Evolutionary conservation across 1,139 yeast genomes (phyloP).

Genomic region (Zygoascus sp.): DNA sequence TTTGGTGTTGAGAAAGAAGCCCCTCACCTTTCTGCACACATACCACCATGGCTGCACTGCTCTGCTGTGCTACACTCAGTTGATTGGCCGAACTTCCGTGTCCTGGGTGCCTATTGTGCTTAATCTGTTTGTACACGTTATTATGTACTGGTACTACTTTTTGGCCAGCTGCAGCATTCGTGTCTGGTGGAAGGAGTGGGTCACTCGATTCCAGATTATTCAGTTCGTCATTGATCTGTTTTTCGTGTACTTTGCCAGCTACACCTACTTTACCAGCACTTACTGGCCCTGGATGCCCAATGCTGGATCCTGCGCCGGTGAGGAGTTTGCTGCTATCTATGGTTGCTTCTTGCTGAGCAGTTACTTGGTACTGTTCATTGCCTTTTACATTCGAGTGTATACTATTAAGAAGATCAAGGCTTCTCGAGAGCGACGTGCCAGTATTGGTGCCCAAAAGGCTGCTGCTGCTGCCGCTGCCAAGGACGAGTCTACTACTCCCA

Average conservation of each 20-base stretch:
- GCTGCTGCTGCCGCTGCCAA: neutral
- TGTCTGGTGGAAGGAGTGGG: slow-evolving; percentile 99
- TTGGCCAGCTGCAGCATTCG: slow-evolving; percentile 88
- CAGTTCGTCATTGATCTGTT: slow-evolving; percentile 87
- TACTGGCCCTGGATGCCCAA: slow-evolving; percentile 61
- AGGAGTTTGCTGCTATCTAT: slow-evolving; percentile 84
- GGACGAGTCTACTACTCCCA: slow-evolving; percentile 6
- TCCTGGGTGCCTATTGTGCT: slow-evolving; percentile 93
- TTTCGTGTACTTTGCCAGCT: slow-evolving; percentile 89
- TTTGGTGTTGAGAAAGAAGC: slow-evolving; percentile 87
- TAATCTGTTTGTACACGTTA: slow-evolving; percentile 89
- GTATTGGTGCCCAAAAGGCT: neutral
- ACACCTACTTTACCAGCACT: slow-evolving; percentile 43
- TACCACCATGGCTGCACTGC: slow-evolving; percentile 99
- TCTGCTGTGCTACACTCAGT: slow-evolving; percentile 86
- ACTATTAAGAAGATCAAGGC: slow-evolving; percentile 27
- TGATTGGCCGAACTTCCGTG: slow-evolving; percentile 81
- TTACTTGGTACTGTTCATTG: slow-evolving; percentile 84
- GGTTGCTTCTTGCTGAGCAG: slow-evolving; percentile 89
- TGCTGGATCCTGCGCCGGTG: slow-evolving; percentile 85
- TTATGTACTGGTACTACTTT: slow-evolving; percentile 98
- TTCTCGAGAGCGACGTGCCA: slow-evolving; percentile 13
- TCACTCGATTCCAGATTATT: slow-evolving; percentile 90
- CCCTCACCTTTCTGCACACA: slow-evolving; percentile 79
- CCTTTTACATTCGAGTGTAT: slow-evolving; percentile 88